phyloP scores from a whole-genome alignment of 305 asterid genomes.

The Ajuga reptans region DNA sequence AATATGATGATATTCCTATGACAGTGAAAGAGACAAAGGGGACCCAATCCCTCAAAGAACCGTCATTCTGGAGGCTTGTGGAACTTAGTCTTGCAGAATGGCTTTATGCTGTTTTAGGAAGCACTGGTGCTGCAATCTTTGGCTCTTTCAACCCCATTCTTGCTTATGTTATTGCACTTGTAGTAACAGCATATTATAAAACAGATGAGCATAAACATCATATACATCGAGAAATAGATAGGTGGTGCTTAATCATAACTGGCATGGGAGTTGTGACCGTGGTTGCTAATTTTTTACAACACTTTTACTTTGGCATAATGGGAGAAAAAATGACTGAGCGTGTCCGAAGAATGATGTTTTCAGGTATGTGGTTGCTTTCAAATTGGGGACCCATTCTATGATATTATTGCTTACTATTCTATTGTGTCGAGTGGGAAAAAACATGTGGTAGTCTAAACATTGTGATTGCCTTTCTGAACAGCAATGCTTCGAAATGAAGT shows the following conservation, averaged over 20 bases:
- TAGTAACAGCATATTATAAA: slow-evolving; percentile 75
- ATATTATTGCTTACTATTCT: slow-evolving; percentile 10
- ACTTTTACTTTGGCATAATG: slow-evolving; percentile 97
- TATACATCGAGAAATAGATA: slow-evolving; percentile 56
- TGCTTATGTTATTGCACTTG: slow-evolving; percentile 85
- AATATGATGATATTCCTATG: slow-evolving; percentile 49
- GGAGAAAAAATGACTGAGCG: slow-evolving; percentile 99
- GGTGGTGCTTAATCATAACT: slow-evolving; percentile 90
- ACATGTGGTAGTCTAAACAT: slow-evolving; percentile 5
- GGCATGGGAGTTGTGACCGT: slow-evolving; percentile 98
- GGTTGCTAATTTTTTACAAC: slow-evolving; percentile 94
- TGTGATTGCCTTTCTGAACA: slow-evolving; percentile 29
- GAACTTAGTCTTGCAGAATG: slow-evolving; percentile 99
- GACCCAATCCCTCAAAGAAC: slow-evolving; percentile 47
- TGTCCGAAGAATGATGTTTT: slow-evolving; percentile 99
- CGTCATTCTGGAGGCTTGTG: slow-evolving; percentile 91
- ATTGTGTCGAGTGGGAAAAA: not conserved
- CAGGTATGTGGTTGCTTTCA: slow-evolving; percentile 46
- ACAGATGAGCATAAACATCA: slow-evolving; percentile 40
- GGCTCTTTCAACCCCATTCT: slow-evolving; percentile 95
- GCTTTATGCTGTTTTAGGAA: slow-evolving; percentile 98
- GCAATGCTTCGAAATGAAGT: slow-evolving; percentile 99
- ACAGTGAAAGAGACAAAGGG: slow-evolving; percentile 43
- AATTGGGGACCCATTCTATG: not conserved
- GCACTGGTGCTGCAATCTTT: slow-evolving; percentile 95